phyloP scores from a whole-genome alignment of 2,329 filamentous ascomycete genomes.

The Ophiostoma novo-ulmi region DNA sequence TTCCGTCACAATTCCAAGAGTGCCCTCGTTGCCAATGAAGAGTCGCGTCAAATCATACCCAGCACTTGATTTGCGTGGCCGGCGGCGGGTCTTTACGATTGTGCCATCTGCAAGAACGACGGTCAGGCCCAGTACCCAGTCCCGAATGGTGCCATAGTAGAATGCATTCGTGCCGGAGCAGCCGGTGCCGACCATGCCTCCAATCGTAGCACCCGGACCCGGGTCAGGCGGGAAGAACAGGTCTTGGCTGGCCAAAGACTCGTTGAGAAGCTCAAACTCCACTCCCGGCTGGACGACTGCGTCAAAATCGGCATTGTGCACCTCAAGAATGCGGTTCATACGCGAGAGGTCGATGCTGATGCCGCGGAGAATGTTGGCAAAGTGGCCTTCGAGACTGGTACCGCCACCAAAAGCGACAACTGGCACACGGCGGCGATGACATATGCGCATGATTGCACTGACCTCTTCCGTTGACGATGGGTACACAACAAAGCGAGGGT shows the following conservation, averaged over 20 bases:
- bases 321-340: slow-evolving; percentile 73
- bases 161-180: slow-evolving; percentile 82
- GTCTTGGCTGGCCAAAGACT: slow-evolving; percentile 63
- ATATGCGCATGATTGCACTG: slow-evolving; percentile 81
- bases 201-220: slow-evolving; percentile 89
- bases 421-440: slow-evolving; percentile 72
- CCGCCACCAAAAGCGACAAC: slow-evolving; percentile 84
- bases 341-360: slow-evolving; percentile 74
- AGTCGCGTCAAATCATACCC: slow-evolving; percentile 88
- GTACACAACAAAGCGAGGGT: slow-evolving; percentile 67
- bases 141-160: slow-evolving; percentile 88
- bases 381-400: slow-evolving; percentile 86
- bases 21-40: slow-evolving; percentile 88
- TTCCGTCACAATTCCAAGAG: slow-evolving; percentile 84
- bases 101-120: slow-evolving; percentile 88
- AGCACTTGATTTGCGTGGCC: slow-evolving; percentile 82
- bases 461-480: slow-evolving; percentile 77
- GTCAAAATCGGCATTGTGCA: slow-evolving; percentile 74
- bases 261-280: slow-evolving; percentile 81
- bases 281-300: slow-evolving; percentile 75
- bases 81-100: slow-evolving; percentile 80
- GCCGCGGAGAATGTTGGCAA: slow-evolving; percentile 73
- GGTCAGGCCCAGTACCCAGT: slow-evolving; percentile 83
- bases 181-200: slow-evolving; percentile 75
- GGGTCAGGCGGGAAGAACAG: slow-evolving; percentile 92